Evolutionary conservation across 176 grass and related monocot species (phyloP).

Genomic region (Coix lacrymajobi): DNA sequence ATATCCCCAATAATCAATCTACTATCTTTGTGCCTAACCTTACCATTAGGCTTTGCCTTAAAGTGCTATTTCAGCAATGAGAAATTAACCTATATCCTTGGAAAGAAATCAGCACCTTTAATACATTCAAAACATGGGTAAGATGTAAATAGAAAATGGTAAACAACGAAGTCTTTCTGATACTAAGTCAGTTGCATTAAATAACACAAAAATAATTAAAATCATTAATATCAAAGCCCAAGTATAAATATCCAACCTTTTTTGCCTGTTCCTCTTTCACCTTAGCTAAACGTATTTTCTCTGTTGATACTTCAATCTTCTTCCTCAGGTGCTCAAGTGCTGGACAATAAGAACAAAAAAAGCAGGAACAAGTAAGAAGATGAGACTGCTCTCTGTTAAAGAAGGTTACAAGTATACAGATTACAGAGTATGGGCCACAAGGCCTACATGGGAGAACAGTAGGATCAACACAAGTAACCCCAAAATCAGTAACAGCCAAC

Average conservation of each 20-base stretch:
- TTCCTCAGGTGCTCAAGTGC: slow-evolving; percentile 87
- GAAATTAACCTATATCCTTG: not conserved
- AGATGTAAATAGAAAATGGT: not conserved
- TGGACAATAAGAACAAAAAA: slow-evolving; percentile 24
- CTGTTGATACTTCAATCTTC: slow-evolving; percentile 85
- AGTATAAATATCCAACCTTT: slow-evolving; percentile 47
- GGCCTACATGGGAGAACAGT: too few species aligned
- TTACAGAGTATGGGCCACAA: too few species aligned
- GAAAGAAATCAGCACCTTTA: not conserved
- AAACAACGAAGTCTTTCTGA: not conserved
- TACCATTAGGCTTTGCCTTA: not conserved
- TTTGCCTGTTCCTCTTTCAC: slow-evolving; percentile 81
- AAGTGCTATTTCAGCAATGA: not conserved
- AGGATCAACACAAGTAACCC: too few species aligned
- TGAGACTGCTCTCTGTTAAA: not conserved
- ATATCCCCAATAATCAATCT: too few species aligned
- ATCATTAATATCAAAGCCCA: slow-evolving; percentile 1
- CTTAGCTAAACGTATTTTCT: slow-evolving; percentile 77
- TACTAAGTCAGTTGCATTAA: not conserved
- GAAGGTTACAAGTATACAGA: not conserved
- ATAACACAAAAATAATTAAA: not conserved
- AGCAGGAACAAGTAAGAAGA: not conserved
- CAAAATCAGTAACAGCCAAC: too few species aligned
- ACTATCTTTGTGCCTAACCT: not conserved
- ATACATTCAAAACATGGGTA: not conserved